Evolutionary conservation across 169 alveolate genomes (phyloP).

Genomic region (Fabrea salina): DNA sequence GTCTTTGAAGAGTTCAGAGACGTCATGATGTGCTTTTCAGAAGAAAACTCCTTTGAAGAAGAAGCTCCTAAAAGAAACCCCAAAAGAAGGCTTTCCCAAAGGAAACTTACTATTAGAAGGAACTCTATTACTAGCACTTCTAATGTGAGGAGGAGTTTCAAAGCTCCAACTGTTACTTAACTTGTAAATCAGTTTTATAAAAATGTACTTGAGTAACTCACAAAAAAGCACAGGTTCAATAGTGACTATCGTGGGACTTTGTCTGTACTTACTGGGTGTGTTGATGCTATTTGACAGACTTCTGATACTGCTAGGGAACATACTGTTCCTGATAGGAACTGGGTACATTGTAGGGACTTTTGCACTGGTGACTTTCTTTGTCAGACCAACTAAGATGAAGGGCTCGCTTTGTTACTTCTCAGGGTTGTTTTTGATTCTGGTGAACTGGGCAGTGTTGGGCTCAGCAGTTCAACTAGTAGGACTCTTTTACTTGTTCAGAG

Average conservation of each 20-base stretch:
- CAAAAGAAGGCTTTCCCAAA: background rate
- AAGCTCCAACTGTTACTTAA: too few species aligned
- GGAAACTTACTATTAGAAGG: background rate
- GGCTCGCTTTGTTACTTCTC: slow-evolving; percentile 23
- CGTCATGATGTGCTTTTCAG: background rate
- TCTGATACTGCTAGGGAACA: background rate
- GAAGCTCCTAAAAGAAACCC: background rate
- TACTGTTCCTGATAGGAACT: slow-evolving; percentile 3
- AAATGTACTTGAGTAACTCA: slow-evolving; percentile 11
- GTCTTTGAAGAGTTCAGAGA: background rate
- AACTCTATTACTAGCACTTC: too few species aligned
- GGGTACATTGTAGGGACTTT: slow-evolving; percentile 8
- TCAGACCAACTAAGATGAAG: slow-evolving; percentile 23
- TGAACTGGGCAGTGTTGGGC: slow-evolving; percentile 5
- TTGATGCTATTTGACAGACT: background rate
- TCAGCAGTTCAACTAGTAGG: slow-evolving; percentile 5
- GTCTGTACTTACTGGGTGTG: slow-evolving; percentile 10
- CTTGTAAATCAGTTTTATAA: too few species aligned
- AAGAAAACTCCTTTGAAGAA: background rate
- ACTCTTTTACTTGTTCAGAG: slow-evolving; percentile 27
- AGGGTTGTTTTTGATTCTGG: slow-evolving; percentile 4
- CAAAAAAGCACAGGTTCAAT: slow-evolving; percentile 14
- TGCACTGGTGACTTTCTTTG: slow-evolving; percentile 6
- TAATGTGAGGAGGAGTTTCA: too few species aligned
- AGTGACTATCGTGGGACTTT: background rate